Percentiles rank a stretch among this genome's conserved stretches.
These are phyloP conservation scores for Phyllosticta paracitricarpa DNA, from an alignment of 2,329 filamentous ascomycete species.

Conservation along the genomic window DNA sequence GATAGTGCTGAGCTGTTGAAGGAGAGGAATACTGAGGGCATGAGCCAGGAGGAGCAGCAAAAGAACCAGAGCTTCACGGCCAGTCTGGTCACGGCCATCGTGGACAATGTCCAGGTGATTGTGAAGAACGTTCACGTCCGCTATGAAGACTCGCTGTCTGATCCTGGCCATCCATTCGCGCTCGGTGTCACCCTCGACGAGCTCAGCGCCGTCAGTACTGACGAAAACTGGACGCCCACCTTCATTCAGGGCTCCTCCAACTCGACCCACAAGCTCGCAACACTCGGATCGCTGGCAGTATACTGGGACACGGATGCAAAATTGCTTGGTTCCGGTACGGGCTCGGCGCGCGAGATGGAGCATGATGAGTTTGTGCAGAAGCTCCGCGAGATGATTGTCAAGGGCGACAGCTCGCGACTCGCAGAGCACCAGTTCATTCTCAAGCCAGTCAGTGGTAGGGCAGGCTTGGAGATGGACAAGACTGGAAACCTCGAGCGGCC, in stretches of 20 bases:
- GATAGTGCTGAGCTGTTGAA: slow-evolving; percentile 93
- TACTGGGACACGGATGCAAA: slow-evolving; percentile 97
- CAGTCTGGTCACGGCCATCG: slow-evolving; percentile 88
- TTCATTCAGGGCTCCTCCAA: slow-evolving; percentile 82
- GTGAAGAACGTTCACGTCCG: slow-evolving; percentile 98
- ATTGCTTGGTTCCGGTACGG: slow-evolving; percentile 71
- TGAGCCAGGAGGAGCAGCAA: slow-evolving; percentile 90
- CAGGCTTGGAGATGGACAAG: slow-evolving; percentile 92
- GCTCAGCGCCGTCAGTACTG: slow-evolving; percentile 93
- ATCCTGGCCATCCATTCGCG: slow-evolving; percentile 89
- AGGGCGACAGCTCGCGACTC: slow-evolving; percentile 48
- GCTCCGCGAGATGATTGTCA: slow-evolving; percentile 72
- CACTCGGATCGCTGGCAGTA: slow-evolving; percentile 75
- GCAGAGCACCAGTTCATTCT: slow-evolving; percentile 81
- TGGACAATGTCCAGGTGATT: slow-evolving; percentile 95
- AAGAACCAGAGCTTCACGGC: slow-evolving; percentile 97
- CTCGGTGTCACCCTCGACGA: slow-evolving; percentile 87
- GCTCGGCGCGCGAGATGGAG: slow-evolving; percentile 52
- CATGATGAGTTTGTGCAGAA: slow-evolving; percentile 69
- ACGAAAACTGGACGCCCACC: slow-evolving; percentile 87
- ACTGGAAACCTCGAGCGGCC: slow-evolving; percentile 68
- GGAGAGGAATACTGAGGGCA: slow-evolving; percentile 81
- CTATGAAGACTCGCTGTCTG: slow-evolving; percentile 95
- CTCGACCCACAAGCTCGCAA: slow-evolving; percentile 88
- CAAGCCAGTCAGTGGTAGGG: slow-evolving; percentile 89